Evolutionary conservation across 805 yeast genomes (phyloP), one percentile per base, ranked within the genome.

Genomic region (Saturnispora zaruensis): DNA sequence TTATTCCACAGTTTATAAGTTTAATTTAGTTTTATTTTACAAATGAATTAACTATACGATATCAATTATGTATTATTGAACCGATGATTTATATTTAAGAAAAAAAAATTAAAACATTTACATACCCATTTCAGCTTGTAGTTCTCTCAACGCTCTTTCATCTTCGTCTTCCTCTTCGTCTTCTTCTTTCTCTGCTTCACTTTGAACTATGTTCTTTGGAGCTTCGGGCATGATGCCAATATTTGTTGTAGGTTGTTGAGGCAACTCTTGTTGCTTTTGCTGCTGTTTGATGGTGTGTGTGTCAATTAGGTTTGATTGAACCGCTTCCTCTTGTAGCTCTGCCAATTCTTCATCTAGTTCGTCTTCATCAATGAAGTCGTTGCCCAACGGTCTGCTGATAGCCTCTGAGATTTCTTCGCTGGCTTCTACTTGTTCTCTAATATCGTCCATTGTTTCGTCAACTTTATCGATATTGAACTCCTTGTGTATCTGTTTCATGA

Each of bases 331-430:
- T 66, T 85, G 89, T 66, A 89, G 88, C 59, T 89, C 73, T 50
- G 81, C 85, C 51, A 87, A 95, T 65, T 93, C 78, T 68, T 93
- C 99, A 58, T 90, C 96, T 59, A 90, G 93, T 64, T 91, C 79
- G 67, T 93, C 99, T 59, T 89, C 96, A 62, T 87, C 96, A 57
- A 77, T 82, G 42, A 70, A 60, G 51, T 87, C 96, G 46, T 75
- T 75, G 49, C 95, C 95, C 57, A 93, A 77, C 5, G 99, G 96
- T 69, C 96, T 80, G 45, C 96, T 84, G 51, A 93, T 89, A 37
- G 99, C 98, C 51, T 93, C 96, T 45, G 95, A 83, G 49, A 93
- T 89, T 72, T 93, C 99, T 57, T 89, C 96, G 41, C 96, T 86
- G 60, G 87, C 73, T 61, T 91, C 96, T 47, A 91, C 95, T 69